Conservation (phyloP, 1,139 yeast genomes). For the Geotrichum phurueaensis region DNA sequence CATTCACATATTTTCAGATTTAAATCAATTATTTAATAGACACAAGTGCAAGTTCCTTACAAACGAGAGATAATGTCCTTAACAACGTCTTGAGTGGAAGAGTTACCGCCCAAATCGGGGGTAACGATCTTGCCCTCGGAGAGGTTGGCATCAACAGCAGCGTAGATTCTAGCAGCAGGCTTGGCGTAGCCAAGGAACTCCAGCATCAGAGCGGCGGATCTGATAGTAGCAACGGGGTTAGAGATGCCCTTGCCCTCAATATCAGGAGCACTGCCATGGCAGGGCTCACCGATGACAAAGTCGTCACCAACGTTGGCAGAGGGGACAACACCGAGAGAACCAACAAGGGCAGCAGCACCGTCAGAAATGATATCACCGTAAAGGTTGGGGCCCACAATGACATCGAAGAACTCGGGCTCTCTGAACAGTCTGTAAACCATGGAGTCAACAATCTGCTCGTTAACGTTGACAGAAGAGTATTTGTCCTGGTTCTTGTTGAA, state of each 20-base stretch:
- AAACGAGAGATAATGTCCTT: constrained; percentile 66
- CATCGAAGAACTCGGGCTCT: constrained; percentile 95
- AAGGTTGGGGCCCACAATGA: constrained; percentile 95
- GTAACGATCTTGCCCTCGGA: constrained; percentile 75
- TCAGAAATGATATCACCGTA: constrained; percentile 96
- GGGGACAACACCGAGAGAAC: constrained; percentile 96
- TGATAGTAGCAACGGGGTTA: constrained; percentile 95
- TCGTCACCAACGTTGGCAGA: constrained; percentile 95
- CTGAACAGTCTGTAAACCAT: constrained; percentile 99
- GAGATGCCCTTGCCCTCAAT: constrained; percentile 92
- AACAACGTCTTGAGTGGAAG: constrained; percentile 79
- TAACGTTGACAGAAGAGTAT: constrained; percentile 54
- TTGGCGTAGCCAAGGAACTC: constrained; percentile 90
- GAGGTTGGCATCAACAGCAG: constrained; percentile 91
- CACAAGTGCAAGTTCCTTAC: constrained; percentile 25
- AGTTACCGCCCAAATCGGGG: constrained; percentile 90
- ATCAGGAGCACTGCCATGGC: constrained; percentile 99
- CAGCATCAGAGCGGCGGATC: constrained; percentile 95
- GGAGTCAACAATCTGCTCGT: constrained; percentile 96
- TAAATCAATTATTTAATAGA: not conserved
- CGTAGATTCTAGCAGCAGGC: constrained; percentile 87
- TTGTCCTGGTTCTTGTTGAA: constrained; percentile 59
- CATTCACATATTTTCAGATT: not conserved
- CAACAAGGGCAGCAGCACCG: constrained; percentile 98
- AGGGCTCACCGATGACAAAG: constrained; percentile 97